phyloP scores from a whole-genome alignment of 2,329 filamentous ascomycete genomes.

The Cercospora sp. region DNA sequence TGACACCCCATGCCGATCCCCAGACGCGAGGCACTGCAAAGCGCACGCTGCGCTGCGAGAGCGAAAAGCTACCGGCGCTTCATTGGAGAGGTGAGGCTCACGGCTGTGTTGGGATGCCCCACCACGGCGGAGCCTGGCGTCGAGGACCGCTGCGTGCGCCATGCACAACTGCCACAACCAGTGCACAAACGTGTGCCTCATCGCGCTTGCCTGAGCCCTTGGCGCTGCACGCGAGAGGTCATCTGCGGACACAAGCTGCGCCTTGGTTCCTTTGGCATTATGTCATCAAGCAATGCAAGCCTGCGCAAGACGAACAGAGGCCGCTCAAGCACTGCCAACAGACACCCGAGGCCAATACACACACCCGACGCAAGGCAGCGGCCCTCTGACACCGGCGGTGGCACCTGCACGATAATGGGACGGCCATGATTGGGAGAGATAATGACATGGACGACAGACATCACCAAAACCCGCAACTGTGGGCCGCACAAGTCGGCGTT shows the following conservation, averaged over 20 bases:
- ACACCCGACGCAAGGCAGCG: background rate
- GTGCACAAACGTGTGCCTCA: background rate
- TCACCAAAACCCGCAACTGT: background rate
- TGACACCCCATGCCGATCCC: constrained; percentile 9
- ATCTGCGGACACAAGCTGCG: background rate
- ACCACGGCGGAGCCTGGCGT: too few relatives aligned
- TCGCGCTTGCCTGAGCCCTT: background rate
- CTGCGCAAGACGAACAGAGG: background rate
- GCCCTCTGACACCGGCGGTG: background rate
- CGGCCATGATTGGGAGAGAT: background rate
- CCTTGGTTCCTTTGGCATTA: background rate
- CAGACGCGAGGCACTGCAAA: background rate
- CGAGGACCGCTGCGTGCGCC: background rate
- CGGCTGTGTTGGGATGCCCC: background rate
- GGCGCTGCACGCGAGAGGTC: background rate
- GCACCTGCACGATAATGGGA: background rate
- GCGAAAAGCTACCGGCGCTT: background rate
- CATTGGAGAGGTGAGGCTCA: background rate
- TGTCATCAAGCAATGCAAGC: constrained; percentile 1
- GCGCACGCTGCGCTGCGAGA: background rate
- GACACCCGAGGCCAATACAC: background rate
- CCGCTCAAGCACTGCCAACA: background rate
- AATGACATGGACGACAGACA: background rate
- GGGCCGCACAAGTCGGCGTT: too few relatives aligned
- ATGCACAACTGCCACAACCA: background rate